Evolutionary conservation across 2,329 filamentous ascomycete species (phyloP).

Genomic region (Fusarium oxysporum): DNA sequence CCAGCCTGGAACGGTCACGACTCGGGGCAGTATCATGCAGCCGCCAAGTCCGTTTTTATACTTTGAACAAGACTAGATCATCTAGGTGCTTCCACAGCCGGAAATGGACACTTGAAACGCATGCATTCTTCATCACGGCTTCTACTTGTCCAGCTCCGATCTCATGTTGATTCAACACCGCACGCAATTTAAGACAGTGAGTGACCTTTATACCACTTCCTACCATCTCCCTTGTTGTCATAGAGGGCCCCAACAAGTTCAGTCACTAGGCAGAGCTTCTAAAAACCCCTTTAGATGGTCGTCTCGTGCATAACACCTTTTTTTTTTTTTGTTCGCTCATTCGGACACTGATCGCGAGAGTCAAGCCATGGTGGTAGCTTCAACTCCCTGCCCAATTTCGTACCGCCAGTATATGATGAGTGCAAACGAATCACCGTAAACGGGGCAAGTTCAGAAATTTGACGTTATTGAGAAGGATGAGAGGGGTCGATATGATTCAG

Average conservation of each 20-base stretch:
- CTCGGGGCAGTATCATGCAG: background rate
- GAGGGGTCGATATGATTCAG: background rate
- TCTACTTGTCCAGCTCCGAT: slow-evolving; percentile 14
- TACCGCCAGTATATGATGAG: background rate
- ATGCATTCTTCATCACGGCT: slow-evolving; percentile 21
- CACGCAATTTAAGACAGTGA: background rate
- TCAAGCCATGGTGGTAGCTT: background rate
- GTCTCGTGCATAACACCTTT: slow-evolving; percentile 3
- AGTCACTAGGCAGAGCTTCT: background rate
- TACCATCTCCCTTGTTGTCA: background rate
- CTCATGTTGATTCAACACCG: slow-evolving; percentile 14
- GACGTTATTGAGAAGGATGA: background rate
- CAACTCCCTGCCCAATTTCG: background rate
- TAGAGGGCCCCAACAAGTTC: background rate
- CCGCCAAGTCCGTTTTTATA: background rate
- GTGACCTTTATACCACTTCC: background rate
- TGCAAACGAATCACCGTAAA: background rate
- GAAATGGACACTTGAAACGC: slow-evolving; percentile 28
- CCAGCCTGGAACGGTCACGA: slow-evolving; percentile 12
- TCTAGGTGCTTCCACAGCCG: slow-evolving; percentile 7
- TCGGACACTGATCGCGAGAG: background rate
- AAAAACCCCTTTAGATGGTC: background rate
- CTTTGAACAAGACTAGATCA: slow-evolving; percentile 1
- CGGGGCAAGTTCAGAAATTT: background rate
- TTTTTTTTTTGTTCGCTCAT: background rate